phyloP scores from a whole-genome alignment of 331 rosid genomes.

The Pyrus hybrid region DNA sequence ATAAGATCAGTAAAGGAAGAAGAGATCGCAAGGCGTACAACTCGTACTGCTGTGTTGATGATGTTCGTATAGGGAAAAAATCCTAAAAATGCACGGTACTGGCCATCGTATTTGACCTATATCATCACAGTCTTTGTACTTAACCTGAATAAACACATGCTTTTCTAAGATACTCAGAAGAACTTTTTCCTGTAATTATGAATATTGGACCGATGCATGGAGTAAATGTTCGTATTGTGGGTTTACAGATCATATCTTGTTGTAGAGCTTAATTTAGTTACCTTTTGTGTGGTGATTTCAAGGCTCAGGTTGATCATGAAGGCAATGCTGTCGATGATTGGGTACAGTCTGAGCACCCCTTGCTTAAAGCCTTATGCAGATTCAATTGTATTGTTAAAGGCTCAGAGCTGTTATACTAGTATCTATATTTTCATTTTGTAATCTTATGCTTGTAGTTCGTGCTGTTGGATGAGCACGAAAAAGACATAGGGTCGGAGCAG shows the following conservation, averaged over 20 bases:
- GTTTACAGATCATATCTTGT: no score
- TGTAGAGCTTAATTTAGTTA: not conserved
- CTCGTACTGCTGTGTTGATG: constrained; percentile 59
- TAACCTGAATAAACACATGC: not conserved
- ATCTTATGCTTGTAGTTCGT: constrained; percentile 52
- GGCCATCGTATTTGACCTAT: not conserved
- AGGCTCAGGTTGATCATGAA: constrained; percentile 79
- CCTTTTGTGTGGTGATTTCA: constrained; percentile 43
- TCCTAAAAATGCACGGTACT: constrained; percentile 72
- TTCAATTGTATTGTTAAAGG: not conserved
- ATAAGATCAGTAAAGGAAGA: constrained; percentile 67
- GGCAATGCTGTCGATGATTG: constrained; percentile 68
- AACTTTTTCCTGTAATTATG: not conserved
- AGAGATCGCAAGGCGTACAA: constrained; percentile 63
- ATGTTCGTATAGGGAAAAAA: constrained; percentile 78
- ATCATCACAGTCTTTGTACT: not conserved
- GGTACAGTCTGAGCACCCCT: constrained; percentile 44
- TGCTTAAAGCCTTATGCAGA: not conserved
- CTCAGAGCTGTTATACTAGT: not conserved
- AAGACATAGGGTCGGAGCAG: constrained; percentile 57
- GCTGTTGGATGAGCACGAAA: constrained; percentile 81
- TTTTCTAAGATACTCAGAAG: not conserved
- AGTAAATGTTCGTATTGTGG: not conserved
- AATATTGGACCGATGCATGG: not conserved
- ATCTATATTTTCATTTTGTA: not conserved